Percentiles rank a stretch among this genome's conserved stretches.
Conservation (phyloP, 225 moss, liverwort and hornwort genomes). For the Polytrichum commune region DNA sequence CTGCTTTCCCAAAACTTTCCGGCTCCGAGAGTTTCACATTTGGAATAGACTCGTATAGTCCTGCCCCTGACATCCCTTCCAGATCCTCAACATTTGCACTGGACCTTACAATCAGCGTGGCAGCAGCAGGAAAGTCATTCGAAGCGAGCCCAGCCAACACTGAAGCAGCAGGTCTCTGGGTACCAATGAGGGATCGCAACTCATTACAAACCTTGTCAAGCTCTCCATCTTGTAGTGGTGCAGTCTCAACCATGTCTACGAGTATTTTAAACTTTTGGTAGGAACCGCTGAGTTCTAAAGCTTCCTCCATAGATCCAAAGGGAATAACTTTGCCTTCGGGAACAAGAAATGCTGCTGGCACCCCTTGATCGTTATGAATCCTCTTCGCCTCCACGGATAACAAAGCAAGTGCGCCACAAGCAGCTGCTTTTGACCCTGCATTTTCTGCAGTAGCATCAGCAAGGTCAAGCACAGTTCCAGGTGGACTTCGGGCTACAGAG, state of each 20-base stretch:
- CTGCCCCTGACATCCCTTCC: conserved; percentile 94
- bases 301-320: conserved; percentile 94
- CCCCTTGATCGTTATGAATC: conserved; percentile 55
- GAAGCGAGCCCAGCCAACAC: conserved; percentile 40
- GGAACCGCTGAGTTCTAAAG: conserved; percentile 48
- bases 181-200: conserved; percentile 59
- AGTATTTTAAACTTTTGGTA: conserved; percentile 45
- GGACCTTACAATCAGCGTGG: conserved; percentile 80
- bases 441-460: conserved; percentile 60
- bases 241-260: conserved; percentile 65
- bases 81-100: conserved; percentile 97
- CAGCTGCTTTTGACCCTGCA: conserved; percentile 84
- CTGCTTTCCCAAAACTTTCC: conserved; percentile 77
- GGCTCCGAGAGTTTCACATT: conserved; percentile 80
- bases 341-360: conserved; percentile 66
- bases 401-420: conserved; percentile 72
- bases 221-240: conserved; percentile 68
- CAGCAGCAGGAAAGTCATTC: conserved; percentile 29
- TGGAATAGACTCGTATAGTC: conserved; percentile 87
- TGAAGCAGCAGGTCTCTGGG: conserved; percentile 53
- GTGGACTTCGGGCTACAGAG: conserved; percentile 51
- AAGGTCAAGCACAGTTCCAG: conserved; percentile 61
- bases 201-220: conserved; percentile 77
- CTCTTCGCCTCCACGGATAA: conserved; percentile 35
- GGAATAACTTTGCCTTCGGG: conserved; percentile 81